A percentile compares a stretch with the other conserved stretches of the same genome.
phyloP scores from a whole-genome alignment of 768 basidiomycete genomes.

The Trametopsis cervina region DNA sequence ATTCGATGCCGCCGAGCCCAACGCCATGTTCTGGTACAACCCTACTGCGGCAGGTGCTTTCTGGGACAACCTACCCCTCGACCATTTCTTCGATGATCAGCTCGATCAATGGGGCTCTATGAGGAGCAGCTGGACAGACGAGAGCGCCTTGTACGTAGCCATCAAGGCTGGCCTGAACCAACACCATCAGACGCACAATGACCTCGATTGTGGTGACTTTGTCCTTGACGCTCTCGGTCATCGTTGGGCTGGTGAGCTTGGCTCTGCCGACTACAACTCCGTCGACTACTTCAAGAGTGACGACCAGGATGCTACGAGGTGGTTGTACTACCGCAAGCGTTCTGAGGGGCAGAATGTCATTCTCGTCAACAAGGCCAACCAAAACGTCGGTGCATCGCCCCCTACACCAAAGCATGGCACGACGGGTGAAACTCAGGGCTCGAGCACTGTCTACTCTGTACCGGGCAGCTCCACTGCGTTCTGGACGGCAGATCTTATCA shows the following conservation, averaged over 20 bases:
- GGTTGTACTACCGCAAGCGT: constrained; percentile 93
- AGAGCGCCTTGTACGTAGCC: constrained; percentile 74
- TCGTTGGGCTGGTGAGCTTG: constrained; percentile 93
- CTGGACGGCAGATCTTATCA: constrained; percentile 71
- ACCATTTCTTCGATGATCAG: constrained; percentile 69
- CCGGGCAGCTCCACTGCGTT: constrained; percentile 69
- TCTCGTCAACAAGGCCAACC: constrained; percentile 68
- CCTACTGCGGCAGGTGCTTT: constrained; percentile 78
- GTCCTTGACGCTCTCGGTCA: constrained; percentile 90
- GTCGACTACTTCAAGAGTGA: constrained; percentile 74
- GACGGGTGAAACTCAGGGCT: constrained; percentile 55
- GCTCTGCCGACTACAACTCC: constrained; percentile 79
- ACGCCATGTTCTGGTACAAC: constrained; percentile 85
- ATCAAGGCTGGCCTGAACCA: constrained; percentile 81
- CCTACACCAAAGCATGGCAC: constrained; percentile 45
- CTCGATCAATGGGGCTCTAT: constrained; percentile 86
- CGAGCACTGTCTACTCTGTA: constrained; percentile 70
- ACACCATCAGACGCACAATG: constrained; percentile 90
- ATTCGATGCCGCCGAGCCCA: constrained; percentile 49
- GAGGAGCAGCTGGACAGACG: constrained; percentile 90
- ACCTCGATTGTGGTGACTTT: constrained; percentile 92
- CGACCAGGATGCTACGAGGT: constrained; percentile 60
- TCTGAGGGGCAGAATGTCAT: constrained; percentile 98
- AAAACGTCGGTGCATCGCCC: constrained; percentile 67
- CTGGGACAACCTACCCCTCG: constrained; percentile 82